Conservation (phyloP, 2,329 filamentous ascomycete species). For the Aspergillus bombycis region DNA sequence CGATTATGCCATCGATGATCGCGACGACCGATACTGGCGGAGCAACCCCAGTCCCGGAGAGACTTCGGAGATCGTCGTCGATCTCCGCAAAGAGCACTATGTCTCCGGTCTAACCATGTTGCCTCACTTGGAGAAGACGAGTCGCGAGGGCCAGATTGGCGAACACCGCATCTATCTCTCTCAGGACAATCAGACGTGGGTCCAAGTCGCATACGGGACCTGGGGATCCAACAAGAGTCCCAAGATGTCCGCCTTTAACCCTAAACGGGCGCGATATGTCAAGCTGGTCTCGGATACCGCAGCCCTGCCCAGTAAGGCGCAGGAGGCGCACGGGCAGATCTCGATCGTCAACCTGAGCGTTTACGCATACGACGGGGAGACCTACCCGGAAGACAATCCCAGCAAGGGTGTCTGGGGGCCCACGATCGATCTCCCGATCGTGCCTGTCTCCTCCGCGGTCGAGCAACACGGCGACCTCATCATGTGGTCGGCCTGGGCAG, state of each 20-base stretch:
- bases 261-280: conserved; percentile 19
- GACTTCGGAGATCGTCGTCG: conserved; percentile 8
- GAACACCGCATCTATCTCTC: conserved; percentile 16
- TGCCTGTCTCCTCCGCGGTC: conserved; percentile 28
- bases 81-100: conserved; percentile 16
- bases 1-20: conserved; percentile 19
- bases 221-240: conserved; percentile 24
- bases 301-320: neutral
- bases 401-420: conserved; percentile 29
- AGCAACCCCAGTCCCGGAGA: conserved; percentile 9
- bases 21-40: conserved; percentile 18
- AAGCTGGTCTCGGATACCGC: conserved; percentile 6
- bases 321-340: neutral
- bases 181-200: conserved; percentile 14
- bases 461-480: conserved; percentile 16
- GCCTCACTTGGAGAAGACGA: conserved; percentile 12
- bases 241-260: conserved; percentile 24
- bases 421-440: conserved; percentile 31
- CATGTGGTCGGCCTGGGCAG: conserved; percentile 23
- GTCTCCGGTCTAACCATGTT: conserved; percentile 23
- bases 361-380: conserved; percentile 10
- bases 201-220: conserved; percentile 24
- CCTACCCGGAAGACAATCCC: conserved; percentile 17
- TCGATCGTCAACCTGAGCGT: conserved; percentile 4
- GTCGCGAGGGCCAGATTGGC: conserved; percentile 16